Base-by-base conservation (phyloP, 306 rosid genomes). In the Trifolium subterraneum region DNA sequence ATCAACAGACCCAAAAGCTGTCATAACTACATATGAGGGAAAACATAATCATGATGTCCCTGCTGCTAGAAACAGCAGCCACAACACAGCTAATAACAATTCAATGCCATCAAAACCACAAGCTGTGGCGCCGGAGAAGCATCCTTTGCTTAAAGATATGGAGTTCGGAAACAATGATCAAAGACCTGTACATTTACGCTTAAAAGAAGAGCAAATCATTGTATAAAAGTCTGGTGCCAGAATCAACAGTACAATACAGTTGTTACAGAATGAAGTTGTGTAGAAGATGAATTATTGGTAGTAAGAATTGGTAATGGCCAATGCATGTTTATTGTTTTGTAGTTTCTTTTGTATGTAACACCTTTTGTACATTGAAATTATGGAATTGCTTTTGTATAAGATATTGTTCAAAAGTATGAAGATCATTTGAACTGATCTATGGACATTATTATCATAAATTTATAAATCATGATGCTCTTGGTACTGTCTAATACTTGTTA, bases 1-100 rank as follows among this genome's bases (percentile, higher is more conserved):
- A 71, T 86, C 97, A 27, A 87, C 92, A 0, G 98, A 94, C 66
- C 80, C 96, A 8, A 91, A 94, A 79, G 97, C 98, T 42, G 98
- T 94, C 56, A 81, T 94, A 66, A 94, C 97, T 5, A 84, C 97
- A 2, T 91, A 94, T 5, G 98, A 94, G 73, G 97, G 98, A 10
- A 94, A 94, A 77, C 98, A 94, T 56, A 88, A 84, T 74, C 98
- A 94, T 10, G 92, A 90, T 75, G 91, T 91, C 18, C 98, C 98
- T 13, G 95, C 93, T 73, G 94, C 96, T 74, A 91, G 98, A 87
- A 86, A 84, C 76, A 88, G 96, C 84, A 88, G 96, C 87, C 98
- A 94, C 80, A 87, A 77, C 87, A 80, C 90, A 50, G 88, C 82
- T 60, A 85, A 73, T 50, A 84, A 68, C 52, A 90, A 82, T 52